Evolutionary conservation across 2,329 filamentous ascomycete species (phyloP).

Genomic region (Calonectria pseudoturangicola): DNA sequence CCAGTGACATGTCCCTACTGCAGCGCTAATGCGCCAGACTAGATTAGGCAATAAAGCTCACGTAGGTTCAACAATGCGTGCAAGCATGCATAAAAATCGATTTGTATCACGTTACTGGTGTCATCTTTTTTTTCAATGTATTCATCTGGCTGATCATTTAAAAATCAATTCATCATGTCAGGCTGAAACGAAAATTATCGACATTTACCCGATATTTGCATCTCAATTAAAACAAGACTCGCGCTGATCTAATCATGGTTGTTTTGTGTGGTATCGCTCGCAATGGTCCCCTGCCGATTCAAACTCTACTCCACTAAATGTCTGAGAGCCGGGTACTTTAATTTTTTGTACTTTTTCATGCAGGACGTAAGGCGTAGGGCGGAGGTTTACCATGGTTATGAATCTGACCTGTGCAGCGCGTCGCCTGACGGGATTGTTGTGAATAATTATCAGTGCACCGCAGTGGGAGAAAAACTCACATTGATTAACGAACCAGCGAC

Average conservation of each 20-base stretch:
- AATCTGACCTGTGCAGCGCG: neutral
- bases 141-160: neutral
- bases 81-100: neutral
- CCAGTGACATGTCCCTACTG: slow-evolving; percentile 11
- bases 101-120: neutral
- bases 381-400: neutral
- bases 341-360: neutral
- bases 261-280: neutral
- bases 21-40: slow-evolving; percentile 6
- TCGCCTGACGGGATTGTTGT: neutral
- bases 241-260: neutral
- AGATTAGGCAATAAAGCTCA: slow-evolving; percentile 1
- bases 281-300: neutral
- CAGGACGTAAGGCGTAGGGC: slow-evolving; percentile 11
- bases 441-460: neutral
- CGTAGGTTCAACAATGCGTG: neutral
- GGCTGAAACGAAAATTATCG: neutral
- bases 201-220: neutral
- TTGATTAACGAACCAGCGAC: neutral
- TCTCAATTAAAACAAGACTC: slow-evolving; percentile 1
- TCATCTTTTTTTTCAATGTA: neutral
- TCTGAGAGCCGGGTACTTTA: neutral
- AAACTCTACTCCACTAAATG: neutral
- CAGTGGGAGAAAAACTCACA: neutral
- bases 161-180: neutral